Evolutionary conservation across 2,329 filamentous ascomycete species (phyloP).

Genomic region (Cladosporium phlei): DNA sequence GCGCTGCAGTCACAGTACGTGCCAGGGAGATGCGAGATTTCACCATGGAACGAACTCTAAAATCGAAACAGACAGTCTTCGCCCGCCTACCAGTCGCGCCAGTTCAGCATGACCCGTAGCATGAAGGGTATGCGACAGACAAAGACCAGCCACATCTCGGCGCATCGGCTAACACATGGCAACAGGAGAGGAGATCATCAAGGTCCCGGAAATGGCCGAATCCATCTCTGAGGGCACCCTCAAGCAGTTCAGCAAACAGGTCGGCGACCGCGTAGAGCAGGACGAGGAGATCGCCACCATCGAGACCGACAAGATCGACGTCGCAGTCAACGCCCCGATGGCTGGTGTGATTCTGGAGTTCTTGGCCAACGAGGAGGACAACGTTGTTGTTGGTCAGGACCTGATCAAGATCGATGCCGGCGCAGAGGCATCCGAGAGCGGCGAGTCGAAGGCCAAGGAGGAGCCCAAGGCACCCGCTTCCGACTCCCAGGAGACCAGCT

Average conservation of each 20-base stretch:
- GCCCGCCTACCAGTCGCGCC: constrained; percentile 25
- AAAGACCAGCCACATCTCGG: not conserved
- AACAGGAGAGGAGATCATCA: constrained; percentile 73
- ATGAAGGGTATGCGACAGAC: constrained; percentile 28
- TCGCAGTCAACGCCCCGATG: constrained; percentile 89
- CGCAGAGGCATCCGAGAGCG: constrained; percentile 50
- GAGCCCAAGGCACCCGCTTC: constrained; percentile 58
- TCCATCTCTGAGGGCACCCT: constrained; percentile 96
- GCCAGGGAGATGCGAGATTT: not conserved
- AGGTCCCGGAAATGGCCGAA: constrained; percentile 97
- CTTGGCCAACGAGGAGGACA: constrained; percentile 88
- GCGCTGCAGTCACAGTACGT: constrained; percentile 14
- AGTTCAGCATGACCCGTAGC: constrained; percentile 31
- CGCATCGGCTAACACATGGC: constrained; percentile 2
- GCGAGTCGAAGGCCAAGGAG: constrained; percentile 48
- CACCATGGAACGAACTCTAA: constrained; percentile 17
- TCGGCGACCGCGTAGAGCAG: constrained; percentile 89
- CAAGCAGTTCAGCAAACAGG: constrained; percentile 89
- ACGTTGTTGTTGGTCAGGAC: constrained; percentile 89
- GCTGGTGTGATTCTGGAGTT: constrained; percentile 89
- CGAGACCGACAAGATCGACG: constrained; percentile 99
- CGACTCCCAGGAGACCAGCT: constrained; percentile 53
- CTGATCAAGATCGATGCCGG: constrained; percentile 81
- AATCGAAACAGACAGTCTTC: constrained; percentile 25
- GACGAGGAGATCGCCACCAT: constrained; percentile 99